phyloP scores from a whole-genome alignment of 2,329 filamentous ascomycete species.

The Ophiobolus disseminans region DNA sequence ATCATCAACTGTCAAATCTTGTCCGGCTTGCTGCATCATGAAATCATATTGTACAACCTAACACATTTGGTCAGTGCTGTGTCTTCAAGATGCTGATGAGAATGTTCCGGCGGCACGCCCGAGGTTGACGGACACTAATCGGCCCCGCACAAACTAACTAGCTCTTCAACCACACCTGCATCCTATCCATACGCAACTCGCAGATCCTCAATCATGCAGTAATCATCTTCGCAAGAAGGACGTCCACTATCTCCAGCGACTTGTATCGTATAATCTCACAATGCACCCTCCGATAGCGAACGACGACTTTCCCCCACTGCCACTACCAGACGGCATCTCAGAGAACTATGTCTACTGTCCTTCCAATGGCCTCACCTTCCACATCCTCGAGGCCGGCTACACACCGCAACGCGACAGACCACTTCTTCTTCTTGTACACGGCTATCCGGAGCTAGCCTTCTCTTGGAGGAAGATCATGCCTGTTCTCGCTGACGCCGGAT shows the following conservation, averaged over 20 bases:
- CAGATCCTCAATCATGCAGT: not conserved
- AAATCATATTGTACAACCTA: too few species aligned
- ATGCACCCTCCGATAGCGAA: conserved; percentile 6
- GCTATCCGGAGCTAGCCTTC: conserved; percentile 72
- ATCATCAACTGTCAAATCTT: too few species aligned
- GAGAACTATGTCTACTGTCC: conserved; percentile 65
- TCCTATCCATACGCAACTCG: too few species aligned
- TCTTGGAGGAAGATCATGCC: conserved; percentile 72
- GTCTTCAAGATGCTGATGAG: too few species aligned
- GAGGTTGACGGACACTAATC: too few species aligned
- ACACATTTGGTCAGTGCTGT: too few species aligned
- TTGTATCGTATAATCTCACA: not conserved
- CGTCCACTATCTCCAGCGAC: not conserved
- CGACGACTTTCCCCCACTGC: conserved; percentile 52
- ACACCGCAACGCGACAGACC: conserved; percentile 53
- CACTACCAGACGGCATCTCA: conserved; percentile 63
- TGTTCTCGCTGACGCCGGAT: conserved; percentile 65
- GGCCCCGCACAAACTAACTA: too few species aligned
- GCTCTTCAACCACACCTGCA: too few species aligned
- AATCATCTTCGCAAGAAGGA: not conserved
- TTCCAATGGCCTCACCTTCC: conserved; percentile 65
- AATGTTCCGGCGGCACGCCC: too few species aligned
- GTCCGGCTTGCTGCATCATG: too few species aligned
- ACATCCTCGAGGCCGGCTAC: conserved; percentile 64
- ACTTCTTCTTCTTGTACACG: conserved; percentile 68